Conservation (phyloP, 1,139 yeast species). For the Ogataea hybrid region DNA sequence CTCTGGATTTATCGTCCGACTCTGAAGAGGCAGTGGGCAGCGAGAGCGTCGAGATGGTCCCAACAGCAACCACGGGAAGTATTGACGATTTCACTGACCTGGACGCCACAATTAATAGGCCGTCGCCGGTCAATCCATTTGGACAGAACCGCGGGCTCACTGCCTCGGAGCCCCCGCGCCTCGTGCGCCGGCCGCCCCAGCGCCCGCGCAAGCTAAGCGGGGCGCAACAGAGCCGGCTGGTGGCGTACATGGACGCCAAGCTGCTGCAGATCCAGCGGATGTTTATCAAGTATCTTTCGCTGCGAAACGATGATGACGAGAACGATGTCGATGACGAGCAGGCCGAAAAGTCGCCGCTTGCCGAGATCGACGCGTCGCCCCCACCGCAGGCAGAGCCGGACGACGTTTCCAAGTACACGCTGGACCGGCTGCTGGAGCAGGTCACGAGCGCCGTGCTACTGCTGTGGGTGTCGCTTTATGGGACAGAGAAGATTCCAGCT, state of each 20-base stretch:
- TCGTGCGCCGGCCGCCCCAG: slow-evolving; percentile 2
- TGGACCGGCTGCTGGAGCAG: slow-evolving; percentile 45
- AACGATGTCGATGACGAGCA: slow-evolving; percentile 8
- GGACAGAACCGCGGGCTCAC: slow-evolving; percentile 21
- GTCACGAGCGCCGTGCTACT: slow-evolving; percentile 47
- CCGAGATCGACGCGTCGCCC: slow-evolving; percentile 2
- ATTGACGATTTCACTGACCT: slow-evolving; percentile 13
- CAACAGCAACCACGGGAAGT: slow-evolving; percentile 1
- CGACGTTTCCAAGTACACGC: slow-evolving; percentile 30
- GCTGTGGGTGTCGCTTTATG: slow-evolving; percentile 55
- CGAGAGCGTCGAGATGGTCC: neutral
- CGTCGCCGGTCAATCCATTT: slow-evolving; percentile 30
- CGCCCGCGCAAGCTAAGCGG: slow-evolving; percentile 30
- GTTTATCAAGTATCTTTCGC: slow-evolving; percentile 59
- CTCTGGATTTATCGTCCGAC: slow-evolving; percentile 16
- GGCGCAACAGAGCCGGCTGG: slow-evolving; percentile 59
- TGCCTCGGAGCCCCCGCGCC: slow-evolving; percentile 23
- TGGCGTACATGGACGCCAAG: slow-evolving; percentile 58
- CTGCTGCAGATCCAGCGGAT: slow-evolving; percentile 58
- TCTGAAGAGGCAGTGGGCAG: slow-evolving; percentile 14
- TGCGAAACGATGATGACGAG: slow-evolving; percentile 19
- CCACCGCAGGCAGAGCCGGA: slow-evolving; percentile 4
- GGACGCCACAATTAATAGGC: slow-evolving; percentile 12
- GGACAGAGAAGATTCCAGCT: slow-evolving; percentile 30
- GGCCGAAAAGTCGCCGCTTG: neutral